These are phyloP conservation scores for Mycena rosella DNA, from an alignment of 768 basidiomycete genomes.

Conservation along the genomic window DNA sequence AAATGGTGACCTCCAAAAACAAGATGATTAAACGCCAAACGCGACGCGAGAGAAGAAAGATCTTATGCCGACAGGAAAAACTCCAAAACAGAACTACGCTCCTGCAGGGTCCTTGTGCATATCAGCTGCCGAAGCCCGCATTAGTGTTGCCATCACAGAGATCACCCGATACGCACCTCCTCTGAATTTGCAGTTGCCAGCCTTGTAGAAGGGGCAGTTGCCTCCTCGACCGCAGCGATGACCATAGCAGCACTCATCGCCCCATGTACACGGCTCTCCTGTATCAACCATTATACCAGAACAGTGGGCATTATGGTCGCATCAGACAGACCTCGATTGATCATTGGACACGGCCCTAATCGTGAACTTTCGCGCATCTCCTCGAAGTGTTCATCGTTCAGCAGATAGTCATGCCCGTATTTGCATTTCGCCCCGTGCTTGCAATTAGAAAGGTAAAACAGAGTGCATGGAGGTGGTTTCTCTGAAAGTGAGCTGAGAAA, in stretches of 20 bases:
- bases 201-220: conserved; percentile 63
- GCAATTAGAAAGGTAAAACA: conserved; percentile 74
- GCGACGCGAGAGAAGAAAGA: too few relatives aligned
- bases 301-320: conserved; percentile 12
- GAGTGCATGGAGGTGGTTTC: conserved; percentile 74
- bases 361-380: conserved; percentile 69
- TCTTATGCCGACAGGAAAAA: too few relatives aligned
- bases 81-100: too few relatives aligned
- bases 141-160: conserved; percentile 22
- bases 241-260: conserved; percentile 70
- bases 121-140: conserved; percentile 45
- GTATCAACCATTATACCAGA: conserved; percentile 18
- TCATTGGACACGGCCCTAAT: conserved; percentile 71
- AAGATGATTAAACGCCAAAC: background rate
- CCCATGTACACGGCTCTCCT: conserved; percentile 72
- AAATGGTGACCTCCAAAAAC: conserved; percentile 3
- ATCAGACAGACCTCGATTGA: conserved; percentile 64
- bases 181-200: conserved; percentile 71
- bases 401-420: conserved; percentile 72
- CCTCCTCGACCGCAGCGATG: conserved; percentile 60
- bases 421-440: conserved; percentile 70
- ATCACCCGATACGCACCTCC: conserved; percentile 58
- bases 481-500: conserved; percentile 53
- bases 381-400: conserved; percentile 65
- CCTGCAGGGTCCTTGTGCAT: conserved; percentile 52